Base-by-base conservation (phyloP, 179 eudicot species). In the Amaranthus tricolor region DNA sequence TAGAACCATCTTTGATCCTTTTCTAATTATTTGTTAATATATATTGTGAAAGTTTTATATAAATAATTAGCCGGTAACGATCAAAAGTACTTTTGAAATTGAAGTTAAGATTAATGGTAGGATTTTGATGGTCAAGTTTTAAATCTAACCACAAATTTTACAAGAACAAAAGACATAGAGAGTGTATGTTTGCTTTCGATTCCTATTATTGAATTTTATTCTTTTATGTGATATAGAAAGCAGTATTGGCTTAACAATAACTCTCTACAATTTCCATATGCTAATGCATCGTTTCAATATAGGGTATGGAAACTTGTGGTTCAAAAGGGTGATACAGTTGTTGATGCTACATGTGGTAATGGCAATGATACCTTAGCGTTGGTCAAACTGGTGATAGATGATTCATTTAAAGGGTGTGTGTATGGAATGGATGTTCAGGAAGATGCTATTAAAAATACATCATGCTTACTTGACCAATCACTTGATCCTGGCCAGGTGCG, bases 321-420 rank as follows among this genome's bases (percentile, higher is more conserved):
- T 71, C 84, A 66, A 70, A 89, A 87, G 69, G 98, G 97, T 52
- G 98, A 90, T 78, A 75, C 75, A 59, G 92, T 89, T 73, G 80
- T 94, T 64, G 98, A 94, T 83, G 97, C 98, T 78, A 94, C 98
- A 74, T 94, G 98, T 81, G 98, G 98, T 72, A 94, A 91, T 75
- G 98, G 98, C 62, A 70, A 88, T 79, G 98, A 94, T 80, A 94
- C 98, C 45, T 79, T 94, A 78, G 97, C 93, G 70, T 77, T 94
- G 91, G 77, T 83, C 31, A 86, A 87, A 56, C 74, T 94, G 88
- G 85, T 88, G 19, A 86, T 83, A 75, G 89, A 86, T 76, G 83
- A 83, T 71, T 69, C 79, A 19, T 57, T 68, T 24, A 62, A 44
- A n/a, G 93, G 98, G 57, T 88, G 82, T 74, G 94, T 94, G 48